Base-by-base conservation (phyloP, 257 asterid species). In the Ligustrum vulgare region DNA sequence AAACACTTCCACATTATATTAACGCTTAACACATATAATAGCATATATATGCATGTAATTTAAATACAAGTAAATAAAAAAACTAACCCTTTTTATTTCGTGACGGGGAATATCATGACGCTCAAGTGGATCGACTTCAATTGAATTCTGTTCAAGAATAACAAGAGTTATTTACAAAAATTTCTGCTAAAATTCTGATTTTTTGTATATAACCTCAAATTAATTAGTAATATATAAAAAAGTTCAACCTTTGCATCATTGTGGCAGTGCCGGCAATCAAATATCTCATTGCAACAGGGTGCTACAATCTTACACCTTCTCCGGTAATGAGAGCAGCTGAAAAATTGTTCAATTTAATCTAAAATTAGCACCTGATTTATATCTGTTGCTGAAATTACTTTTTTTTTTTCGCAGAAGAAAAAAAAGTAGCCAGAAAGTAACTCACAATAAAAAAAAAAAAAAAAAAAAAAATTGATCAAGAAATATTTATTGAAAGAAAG, bases 101-200 rank as follows among this genome's bases (percentile, higher is more conserved):
- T 89, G 91, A 36, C 97, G 94, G 39, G 97, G 97, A 69, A 91
- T 77, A 76, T 91, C 93, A 72, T 91, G 97, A 77, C 91, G 93
- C 72, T 83, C 62, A 28, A 76, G 77, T 0, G 89, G 86, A 82
- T 91, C 90, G 68, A 89, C 81, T 3, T 89, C 86, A 62, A 89
- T 73, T 0, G 94, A 82, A 72, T 91, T 91, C 97, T 91, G 93
- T 18, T 39, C 20, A 51, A 73, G 18, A 20, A 75, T 72, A 78
- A 31, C 5, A 41, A 47, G n/a, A 37, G 28, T 77, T 43, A 51
- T 51, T 16, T 16, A 2, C 62, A 4, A 51, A 16, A 51, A 51
- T n/a, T 4, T 47, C 58, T 15, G 58, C 58, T 49, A 18, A 49
- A 18, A 49, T 18, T 12, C 15, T 18, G 15, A 49, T 3, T 54